Evolutionary conservation across 805 yeast species (phyloP).

Genomic region (Torulaspora delbrueckii): DNA sequence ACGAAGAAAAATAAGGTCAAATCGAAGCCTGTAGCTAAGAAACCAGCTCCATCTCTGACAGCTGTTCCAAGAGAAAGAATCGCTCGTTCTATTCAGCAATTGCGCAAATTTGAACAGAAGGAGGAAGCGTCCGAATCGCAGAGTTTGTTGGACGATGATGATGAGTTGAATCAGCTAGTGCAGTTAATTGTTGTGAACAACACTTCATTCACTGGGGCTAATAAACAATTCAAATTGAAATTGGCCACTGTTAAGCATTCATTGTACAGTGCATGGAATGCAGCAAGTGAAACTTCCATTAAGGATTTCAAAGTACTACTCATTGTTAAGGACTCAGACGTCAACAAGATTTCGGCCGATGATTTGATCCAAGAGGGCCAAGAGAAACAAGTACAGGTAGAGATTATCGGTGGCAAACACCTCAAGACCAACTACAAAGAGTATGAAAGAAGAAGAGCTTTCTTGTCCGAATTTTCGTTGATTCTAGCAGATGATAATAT

Average conservation of each 20-base stretch:
- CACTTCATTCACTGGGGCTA: conserved; percentile 49
- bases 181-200: conserved; percentile 62
- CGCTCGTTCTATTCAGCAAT: conserved; percentile 56
- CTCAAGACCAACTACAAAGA: conserved; percentile 81
- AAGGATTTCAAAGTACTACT: conserved; percentile 38
- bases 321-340: conserved; percentile 39
- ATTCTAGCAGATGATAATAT: conserved; percentile 83
- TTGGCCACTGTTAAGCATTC: conserved; percentile 39
- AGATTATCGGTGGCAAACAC: conserved; percentile 66
- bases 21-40: conserved; percentile 10
- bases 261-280: conserved; percentile 30
- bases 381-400: conserved; percentile 31
- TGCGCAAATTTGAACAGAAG: conserved; percentile 52
- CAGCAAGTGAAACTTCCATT: conserved; percentile 28
- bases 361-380: conserved; percentile 65
- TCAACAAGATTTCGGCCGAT: conserved; percentile 34
- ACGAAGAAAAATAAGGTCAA: conserved; percentile 10
- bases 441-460: conserved; percentile 81
- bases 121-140: conserved; percentile 36
- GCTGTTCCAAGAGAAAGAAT: conserved; percentile 32
- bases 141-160: conserved; percentile 55
- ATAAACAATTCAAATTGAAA: conserved; percentile 57
- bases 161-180: conserved; percentile 42
- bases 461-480: conserved; percentile 61
- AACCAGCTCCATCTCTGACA: conserved; percentile 8